Evolutionary conservation across 805 yeast genomes (phyloP), one percentile per base, ranked within the genome.

Genomic region (Candida vaughaniae): DNA sequence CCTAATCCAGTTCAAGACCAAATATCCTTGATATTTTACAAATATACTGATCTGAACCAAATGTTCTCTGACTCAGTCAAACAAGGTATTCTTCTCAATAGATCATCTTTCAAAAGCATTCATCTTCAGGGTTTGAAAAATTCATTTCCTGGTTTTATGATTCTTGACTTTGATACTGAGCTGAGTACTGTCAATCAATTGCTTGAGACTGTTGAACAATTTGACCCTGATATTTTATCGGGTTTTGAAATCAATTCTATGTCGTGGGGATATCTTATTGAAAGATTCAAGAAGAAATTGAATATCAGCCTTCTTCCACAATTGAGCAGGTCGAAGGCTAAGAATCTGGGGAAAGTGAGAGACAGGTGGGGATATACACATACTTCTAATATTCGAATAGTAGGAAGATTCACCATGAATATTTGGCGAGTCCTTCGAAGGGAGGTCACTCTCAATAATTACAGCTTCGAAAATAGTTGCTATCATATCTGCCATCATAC

Each of bases 261-360:
- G 0, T 86, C 97, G 0, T 91, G 98, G 98, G 98, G 99, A 0
- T 93, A 85, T 51, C 36, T 90, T 0, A 69, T 85, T 17, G 93
- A 85, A 35, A 57, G 99, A 31, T 71, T 75, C 38, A 55, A 65
- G 12, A 43, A 40, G 0, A 59, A 53, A 2, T 69, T 69, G 49
- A 75, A 73, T 2, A 58, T 72, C 9, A 83, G 86, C 46, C 45
- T 88, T 3, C 55, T 74, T n/a, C 63, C 69, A 0, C 73, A 77
- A 29, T 54, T 89, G 1, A 78, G 95, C 1, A 62, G 96, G 38
- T 82, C 82, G 0, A 58, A 52, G 1, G 48, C 41, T 16, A 72
- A 73, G 28, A 64, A 71, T 22, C 67, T 66, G 27, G 78, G 77
- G 22, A 82, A 75, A 49, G 54, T 70, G 31, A 77, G 79, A 1